Evolutionary conservation across 1,284 basidiomycete genomes (phyloP), one percentile per base, ranked within the genome.

Genomic region (Veloporphyrellus conicus): DNA sequence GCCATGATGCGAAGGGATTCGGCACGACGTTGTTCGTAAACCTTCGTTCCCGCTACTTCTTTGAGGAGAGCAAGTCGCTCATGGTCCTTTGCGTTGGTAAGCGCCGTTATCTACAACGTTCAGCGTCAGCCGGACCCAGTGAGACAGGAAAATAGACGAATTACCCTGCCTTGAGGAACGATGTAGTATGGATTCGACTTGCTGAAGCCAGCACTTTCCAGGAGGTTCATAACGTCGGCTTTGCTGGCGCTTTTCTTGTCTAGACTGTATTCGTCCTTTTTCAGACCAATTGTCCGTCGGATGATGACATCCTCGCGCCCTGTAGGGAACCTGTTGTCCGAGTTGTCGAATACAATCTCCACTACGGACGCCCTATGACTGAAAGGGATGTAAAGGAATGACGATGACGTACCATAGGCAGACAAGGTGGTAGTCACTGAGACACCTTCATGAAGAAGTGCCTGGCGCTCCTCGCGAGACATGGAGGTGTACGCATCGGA

Each of bases 171-270:
- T 74, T 99, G 95, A 0, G 95, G 95, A 0, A 99, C 95, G 54
- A 99, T 99, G 64, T 99, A 99, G 70, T 99, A 99, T 0, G 96
- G 96, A 61, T 99, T 99, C 31, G 89, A 90, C 64, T 92, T 88
- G 67, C 90, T 93, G 72, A 99, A 99, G 3, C 96, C 95, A 1
- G 96, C 96, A 59, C 85, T 90, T 68, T 97, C 93, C 23, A 97
- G 78, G 16, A 97, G 73, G 62, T 90, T 94, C 90, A 95, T 94
- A 20, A 99, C 92, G 60, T 99, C 96, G 6, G 93, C 93, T 68
- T 97, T 98, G 68, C 84, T 91, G 0, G 90, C 89, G 54, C 86
- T 91, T 73, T 97, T 98, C 71, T 90, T 87, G 71, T 99, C 96
- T 38, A 99, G 76, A 56, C 89, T 91, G 72, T 98, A 99, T 71